Evolutionary conservation across 2,329 filamentous ascomycete genomes (phyloP).

Genomic region (Aspergillus japonicus): DNA sequence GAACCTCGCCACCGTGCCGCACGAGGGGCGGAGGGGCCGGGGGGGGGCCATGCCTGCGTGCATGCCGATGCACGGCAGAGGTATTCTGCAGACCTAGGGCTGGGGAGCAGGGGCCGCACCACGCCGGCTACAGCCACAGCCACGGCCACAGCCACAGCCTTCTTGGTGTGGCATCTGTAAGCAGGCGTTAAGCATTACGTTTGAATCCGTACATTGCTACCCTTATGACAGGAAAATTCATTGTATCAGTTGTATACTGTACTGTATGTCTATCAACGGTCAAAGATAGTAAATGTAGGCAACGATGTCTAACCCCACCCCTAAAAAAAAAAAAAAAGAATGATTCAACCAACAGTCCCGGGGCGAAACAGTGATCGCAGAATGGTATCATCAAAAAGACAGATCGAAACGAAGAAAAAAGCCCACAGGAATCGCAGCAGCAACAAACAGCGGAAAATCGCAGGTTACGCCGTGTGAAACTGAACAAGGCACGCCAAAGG

Average conservation of each 20-base stretch:
- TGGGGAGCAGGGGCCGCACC: no score
- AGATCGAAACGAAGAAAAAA: slow-evolving; percentile 26
- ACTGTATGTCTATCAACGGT: background rate
- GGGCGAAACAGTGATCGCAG: slow-evolving; percentile 25
- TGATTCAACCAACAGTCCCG: slow-evolving; percentile 22
- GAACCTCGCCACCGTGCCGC: no score
- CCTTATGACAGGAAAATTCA: no score
- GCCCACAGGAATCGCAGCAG: slow-evolving; percentile 23
- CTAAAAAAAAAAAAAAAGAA: slow-evolving; percentile 13
- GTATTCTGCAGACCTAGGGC: no score
- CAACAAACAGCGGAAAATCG: slow-evolving; percentile 23
- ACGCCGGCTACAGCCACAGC: no score
- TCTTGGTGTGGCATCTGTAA: no score
- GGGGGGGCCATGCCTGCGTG: no score
- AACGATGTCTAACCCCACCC: background rate
- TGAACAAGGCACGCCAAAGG: slow-evolving; percentile 16
- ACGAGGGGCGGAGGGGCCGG: no score
- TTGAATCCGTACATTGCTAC: no score
- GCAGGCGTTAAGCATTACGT: no score
- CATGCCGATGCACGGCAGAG: no score
- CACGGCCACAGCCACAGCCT: no score
- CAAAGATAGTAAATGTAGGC: background rate
- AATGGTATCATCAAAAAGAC: slow-evolving; percentile 39
- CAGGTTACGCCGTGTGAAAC: slow-evolving; percentile 27
- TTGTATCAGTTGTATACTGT: background rate